These are phyloP conservation scores for Lojkania enalia DNA, from an alignment of 2,329 filamentous ascomycete genomes.

Conservation along the genomic window DNA sequence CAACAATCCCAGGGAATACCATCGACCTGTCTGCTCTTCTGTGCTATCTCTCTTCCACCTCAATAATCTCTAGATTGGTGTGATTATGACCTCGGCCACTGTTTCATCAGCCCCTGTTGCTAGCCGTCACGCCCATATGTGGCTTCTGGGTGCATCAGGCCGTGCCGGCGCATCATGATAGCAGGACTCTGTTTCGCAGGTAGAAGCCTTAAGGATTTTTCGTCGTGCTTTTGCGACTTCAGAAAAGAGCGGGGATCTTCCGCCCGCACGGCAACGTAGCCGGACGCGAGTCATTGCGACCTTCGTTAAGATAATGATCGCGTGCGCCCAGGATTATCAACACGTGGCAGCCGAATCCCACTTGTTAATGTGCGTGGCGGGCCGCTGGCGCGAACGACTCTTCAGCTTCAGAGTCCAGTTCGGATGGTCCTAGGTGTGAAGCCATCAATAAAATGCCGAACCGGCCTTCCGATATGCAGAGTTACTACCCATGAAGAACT, in stretches of 20 bases:
- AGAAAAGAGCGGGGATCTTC: conserved; percentile 26
- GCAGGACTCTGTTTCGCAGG: no score
- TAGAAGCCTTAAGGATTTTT: no score
- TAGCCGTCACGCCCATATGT: conserved; percentile 22
- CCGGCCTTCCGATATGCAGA: not conserved
- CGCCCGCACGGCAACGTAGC: conserved; percentile 25
- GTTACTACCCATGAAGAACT: no score
- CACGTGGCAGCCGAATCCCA: conserved; percentile 21
- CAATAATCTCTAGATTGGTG: no score
- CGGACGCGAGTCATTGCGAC: conserved; percentile 30
- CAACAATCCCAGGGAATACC: conserved; percentile 4
- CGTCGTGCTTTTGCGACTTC: no score
- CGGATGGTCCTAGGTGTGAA: conserved; percentile 1
- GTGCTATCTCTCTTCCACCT: not conserved
- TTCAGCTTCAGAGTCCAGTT: not conserved
- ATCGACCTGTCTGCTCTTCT: conserved; percentile 5
- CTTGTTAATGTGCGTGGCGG: conserved; percentile 8
- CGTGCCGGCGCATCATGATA: conserved; percentile 18
- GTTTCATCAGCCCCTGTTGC: conserved; percentile 15
- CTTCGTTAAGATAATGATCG: conserved; percentile 25
- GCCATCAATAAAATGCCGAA: not conserved
- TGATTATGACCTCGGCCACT: conserved; percentile 5
- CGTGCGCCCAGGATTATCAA: conserved; percentile 17
- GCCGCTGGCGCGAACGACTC: conserved; percentile 18
- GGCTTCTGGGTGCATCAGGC: conserved; percentile 24